phyloP scores from a whole-genome alignment of 129 eudicot genomes.

The Logfia minima region DNA sequence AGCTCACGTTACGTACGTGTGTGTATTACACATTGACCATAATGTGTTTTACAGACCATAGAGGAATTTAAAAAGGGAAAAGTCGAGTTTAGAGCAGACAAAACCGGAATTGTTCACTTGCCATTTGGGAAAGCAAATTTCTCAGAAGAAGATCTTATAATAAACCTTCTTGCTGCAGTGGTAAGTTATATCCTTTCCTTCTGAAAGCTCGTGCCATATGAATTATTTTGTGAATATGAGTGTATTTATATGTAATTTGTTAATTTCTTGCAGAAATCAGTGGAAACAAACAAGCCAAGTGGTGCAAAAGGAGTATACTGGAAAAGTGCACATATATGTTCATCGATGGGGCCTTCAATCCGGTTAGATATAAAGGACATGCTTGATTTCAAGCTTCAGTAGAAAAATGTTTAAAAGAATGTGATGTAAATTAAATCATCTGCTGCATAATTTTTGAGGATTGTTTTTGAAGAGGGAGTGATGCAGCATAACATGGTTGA shows the following conservation, averaged over 20 bases:
- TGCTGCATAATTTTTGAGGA: conserved; percentile 34
- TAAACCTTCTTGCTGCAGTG: conserved; percentile 78
- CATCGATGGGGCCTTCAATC: conserved; percentile 97
- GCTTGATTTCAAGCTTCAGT: conserved; percentile 78
- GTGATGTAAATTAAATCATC: conserved; percentile 50
- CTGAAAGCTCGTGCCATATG: background rate
- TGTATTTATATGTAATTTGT: conserved; percentile 1
- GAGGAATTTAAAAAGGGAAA: conserved; percentile 92
- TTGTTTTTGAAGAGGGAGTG: conserved; percentile 22
- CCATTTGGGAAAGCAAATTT: conserved; percentile 85
- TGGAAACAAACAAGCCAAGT: conserved; percentile 80
- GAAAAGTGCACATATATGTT: conserved; percentile 93
- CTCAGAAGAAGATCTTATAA: conserved; percentile 78
- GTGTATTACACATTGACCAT: conserved; percentile 5
- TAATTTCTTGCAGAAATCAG: conserved; percentile 59
- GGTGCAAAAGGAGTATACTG: conserved; percentile 96
- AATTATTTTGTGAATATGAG: background rate
- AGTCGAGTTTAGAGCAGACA: conserved; percentile 90
- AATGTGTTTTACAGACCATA: conserved; percentile 56
- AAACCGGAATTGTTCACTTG: conserved; percentile 94
- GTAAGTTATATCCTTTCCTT: conserved; percentile 33
- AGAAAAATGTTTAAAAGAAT: conserved; percentile 35
- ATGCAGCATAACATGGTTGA: conserved; percentile 36
- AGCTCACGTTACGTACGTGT: background rate
- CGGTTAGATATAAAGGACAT: conserved; percentile 73